A percentile compares a stretch with the other conserved stretches of the same genome.
phyloP scores from a whole-genome alignment of 2,329 filamentous ascomycete genomes.

The Pyricularia grisea region DNA sequence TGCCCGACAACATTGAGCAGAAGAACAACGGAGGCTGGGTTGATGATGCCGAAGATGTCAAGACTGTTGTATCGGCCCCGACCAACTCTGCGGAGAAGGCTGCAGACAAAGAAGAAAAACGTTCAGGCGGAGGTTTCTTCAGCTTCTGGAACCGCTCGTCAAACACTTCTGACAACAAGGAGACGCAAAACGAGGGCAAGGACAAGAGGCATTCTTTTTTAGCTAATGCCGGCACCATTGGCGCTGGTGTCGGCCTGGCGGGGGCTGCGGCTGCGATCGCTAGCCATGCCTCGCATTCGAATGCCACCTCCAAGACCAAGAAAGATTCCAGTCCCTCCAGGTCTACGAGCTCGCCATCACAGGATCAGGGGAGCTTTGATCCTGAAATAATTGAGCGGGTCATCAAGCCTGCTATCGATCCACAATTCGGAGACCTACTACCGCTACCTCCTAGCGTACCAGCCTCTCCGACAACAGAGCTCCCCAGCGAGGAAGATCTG shows the following conservation, averaged over 20 bases:
- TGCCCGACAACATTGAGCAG: constrained; percentile 28
- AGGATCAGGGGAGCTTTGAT: constrained; percentile 31
- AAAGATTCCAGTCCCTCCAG: constrained; percentile 1
- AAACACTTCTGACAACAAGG: constrained; percentile 22
- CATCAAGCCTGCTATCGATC: constrained; percentile 58
- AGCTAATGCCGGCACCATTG: constrained; percentile 62
- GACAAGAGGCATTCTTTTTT: constrained; percentile 52
- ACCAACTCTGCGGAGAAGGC: constrained; percentile 24
- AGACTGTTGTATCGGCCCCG: constrained; percentile 34
- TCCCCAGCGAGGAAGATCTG: constrained; percentile 27
- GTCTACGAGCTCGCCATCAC: constrained; percentile 6
- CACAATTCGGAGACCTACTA: constrained; percentile 55
- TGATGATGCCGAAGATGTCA: constrained; percentile 38
- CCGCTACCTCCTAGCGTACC: constrained; percentile 53
- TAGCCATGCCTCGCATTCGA: constrained; percentile 28
- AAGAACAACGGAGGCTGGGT: constrained; percentile 25
- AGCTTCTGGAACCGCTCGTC: constrained; percentile 32
- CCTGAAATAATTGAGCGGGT: constrained; percentile 48
- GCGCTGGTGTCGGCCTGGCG: constrained; percentile 58
- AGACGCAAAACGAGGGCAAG: constrained; percentile 21
- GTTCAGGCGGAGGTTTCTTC: constrained; percentile 35
- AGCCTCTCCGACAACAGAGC: constrained; percentile 30
- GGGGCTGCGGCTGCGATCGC: constrained; percentile 34
- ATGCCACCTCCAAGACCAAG: constrained; percentile 26
- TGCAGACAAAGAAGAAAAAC: constrained; percentile 26